Conservation (phyloP, 2,329 filamentous ascomycete genomes). For the Shiraia sp. region DNA sequence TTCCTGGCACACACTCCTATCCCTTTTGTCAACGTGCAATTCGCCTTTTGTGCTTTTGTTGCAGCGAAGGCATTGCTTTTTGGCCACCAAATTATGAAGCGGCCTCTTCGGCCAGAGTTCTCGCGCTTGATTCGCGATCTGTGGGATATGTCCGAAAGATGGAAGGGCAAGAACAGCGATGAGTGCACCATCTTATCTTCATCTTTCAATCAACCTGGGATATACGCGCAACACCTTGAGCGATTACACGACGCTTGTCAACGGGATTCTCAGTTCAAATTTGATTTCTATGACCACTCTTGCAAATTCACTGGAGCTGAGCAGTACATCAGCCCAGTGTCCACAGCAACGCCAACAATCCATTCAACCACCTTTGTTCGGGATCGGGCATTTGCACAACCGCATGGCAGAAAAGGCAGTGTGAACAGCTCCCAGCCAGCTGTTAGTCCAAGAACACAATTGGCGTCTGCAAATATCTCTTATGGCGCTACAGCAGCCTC, state of each 20-base stretch:
- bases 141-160: constrained; percentile 35
- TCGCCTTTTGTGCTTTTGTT: constrained; percentile 38
- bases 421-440: constrained; percentile 17
- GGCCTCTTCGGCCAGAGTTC: constrained; percentile 29
- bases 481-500: constrained; percentile 4
- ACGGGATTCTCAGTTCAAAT: constrained; percentile 23
- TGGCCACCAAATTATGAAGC: constrained; percentile 23
- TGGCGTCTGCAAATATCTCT: constrained; percentile 7
- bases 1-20: constrained; percentile 34
- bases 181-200: neutral
- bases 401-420: constrained; percentile 16
- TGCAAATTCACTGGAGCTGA: constrained; percentile 23
- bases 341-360: constrained; percentile 18
- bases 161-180: constrained; percentile 11
- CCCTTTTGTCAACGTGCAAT: constrained; percentile 41
- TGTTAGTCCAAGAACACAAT: constrained; percentile 13
- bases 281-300: constrained; percentile 39
- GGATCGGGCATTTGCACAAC: neutral
- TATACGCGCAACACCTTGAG: constrained; percentile 32
- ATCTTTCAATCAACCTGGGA: constrained; percentile 26
- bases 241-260: constrained; percentile 23
- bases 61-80: constrained; percentile 39
- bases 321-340: constrained; percentile 19
- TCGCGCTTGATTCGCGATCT: constrained; percentile 25
- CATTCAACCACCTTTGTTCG: constrained; percentile 10